Conservation (phyloP, 1,284 basidiomycete genomes). For the Irpex sp. region DNA sequence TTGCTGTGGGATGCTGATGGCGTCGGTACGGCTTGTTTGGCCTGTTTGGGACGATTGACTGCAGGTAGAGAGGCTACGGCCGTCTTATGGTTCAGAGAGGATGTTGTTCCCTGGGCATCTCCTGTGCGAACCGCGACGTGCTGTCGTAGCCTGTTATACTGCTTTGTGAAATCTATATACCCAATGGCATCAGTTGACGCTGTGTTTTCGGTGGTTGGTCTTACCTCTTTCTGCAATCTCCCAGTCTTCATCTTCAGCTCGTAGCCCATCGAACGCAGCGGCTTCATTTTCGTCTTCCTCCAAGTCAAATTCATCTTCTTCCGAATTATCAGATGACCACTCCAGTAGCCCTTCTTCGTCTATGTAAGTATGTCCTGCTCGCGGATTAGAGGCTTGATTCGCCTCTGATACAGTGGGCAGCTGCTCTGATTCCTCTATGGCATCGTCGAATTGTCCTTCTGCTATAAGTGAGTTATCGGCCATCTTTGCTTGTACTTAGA, state of each 20-base stretch:
- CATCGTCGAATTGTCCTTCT: constrained; percentile 30
- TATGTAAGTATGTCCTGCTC: constrained; percentile 22
- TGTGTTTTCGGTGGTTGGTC: neutral
- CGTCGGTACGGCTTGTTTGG: constrained; percentile 10
- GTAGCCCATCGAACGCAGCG: constrained; percentile 43
- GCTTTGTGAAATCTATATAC: constrained; percentile 87
- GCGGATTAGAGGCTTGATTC: constrained; percentile 16
- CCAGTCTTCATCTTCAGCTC: constrained; percentile 90
- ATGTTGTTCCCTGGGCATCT: constrained; percentile 52
- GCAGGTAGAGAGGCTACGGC: constrained; percentile 65
- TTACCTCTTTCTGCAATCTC: constrained; percentile 77
- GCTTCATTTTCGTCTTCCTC: constrained; percentile 26
- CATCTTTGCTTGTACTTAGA: neutral
- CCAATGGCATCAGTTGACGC: neutral
- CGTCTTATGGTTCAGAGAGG: constrained; percentile 42
- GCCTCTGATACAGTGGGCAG: neutral
- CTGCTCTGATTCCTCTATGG: constrained; percentile 18
- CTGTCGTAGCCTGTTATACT: constrained; percentile 89
- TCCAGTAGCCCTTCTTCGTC: constrained; percentile 25
- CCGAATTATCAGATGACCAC: constrained; percentile 22
- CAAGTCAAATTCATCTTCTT: constrained; percentile 23
- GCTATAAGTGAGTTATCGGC: constrained; percentile 10
- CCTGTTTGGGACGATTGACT: constrained; percentile 60
- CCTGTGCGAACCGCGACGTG: constrained; percentile 76
- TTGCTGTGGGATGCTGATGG: constrained; percentile 25